These are phyloP conservation scores for Effrenium voratum DNA, from an alignment of 73 alveolate genomes.

Conservation along the genomic window DNA sequence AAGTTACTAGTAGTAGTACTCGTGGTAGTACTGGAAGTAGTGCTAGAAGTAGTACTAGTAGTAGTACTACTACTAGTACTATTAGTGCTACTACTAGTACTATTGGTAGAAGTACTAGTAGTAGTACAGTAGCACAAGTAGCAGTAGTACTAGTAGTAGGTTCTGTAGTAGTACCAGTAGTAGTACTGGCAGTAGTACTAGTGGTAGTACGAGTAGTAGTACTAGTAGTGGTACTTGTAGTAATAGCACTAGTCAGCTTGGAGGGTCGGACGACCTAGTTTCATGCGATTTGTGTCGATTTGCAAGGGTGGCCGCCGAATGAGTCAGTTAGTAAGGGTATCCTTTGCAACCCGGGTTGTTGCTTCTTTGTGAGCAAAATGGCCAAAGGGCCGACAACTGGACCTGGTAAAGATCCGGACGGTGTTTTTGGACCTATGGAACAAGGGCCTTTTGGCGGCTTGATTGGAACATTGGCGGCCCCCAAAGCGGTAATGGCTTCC, in stretches of 20 bases:
- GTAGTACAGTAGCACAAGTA: not conserved
- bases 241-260: not conserved
- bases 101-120: not conserved
- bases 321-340: too few species aligned
- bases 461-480: too few species aligned
- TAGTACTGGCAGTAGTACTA: not conserved
- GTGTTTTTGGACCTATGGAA: too few species aligned
- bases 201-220: not conserved
- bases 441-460: too few species aligned
- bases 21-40: not conserved
- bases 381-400: too few species aligned
- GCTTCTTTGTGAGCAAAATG: too few species aligned
- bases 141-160: not conserved
- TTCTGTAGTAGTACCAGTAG: not conserved
- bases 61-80: not conserved
- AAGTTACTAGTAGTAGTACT: not conserved
- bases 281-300: too few species aligned
- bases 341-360: too few species aligned
- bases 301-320: too few species aligned
- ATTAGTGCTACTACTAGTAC: not conserved
- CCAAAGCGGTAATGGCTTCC: too few species aligned
- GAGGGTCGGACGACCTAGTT: too few species aligned
- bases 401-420: too few species aligned
- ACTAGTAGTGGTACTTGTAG: not conserved
- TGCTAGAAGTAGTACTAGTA: not conserved